Evolutionary conservation across 169 alveolate genomes (phyloP), one percentile per base, ranked within the genome.

Genomic region (Cryptosporidium xiaoi): DNA sequence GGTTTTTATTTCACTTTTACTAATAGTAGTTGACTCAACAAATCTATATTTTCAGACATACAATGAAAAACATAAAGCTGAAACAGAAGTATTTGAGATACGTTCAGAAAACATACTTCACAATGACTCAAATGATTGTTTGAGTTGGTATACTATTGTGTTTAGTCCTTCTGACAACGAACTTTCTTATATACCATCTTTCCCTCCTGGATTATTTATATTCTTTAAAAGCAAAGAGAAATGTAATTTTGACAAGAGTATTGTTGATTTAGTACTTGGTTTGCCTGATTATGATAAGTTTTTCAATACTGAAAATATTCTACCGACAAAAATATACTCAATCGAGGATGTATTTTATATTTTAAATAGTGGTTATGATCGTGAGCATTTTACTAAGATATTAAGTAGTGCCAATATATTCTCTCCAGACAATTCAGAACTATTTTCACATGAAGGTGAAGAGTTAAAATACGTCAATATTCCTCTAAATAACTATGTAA

Each of bases 361-460:
- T 46, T 50, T 66, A 12, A 66, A 50, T 66, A 48, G 10, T 20
- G 29, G 24, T 6, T 16, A 46, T 48, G 24, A 66, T 15, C 46
- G 36, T 24, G 64, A 10, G 5, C 3, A 46, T n/a, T 48, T 44
- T 20, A 44, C 44, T 3, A 40, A 66, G 7, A 66, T 50, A 6
- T 27, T 66, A 48, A 66, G 82, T 66, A 66, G 40, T 46, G 50
- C 27, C 18, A 66, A 66, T 66, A 36, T 27, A 66, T 66, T 66
- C 20, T 24, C 82, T 1, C 65, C 82, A 15, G 51, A 66, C 31
- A 60, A 66, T 66, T 60, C 82, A 27, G 82, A 66, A 24, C 44
- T 66, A 46, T 66, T 46, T 50, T 66, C 82, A 2, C 4, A 24
- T 12, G 65, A 66, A 24, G 82, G 27, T 20, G 82, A 66, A 27